phyloP scores from a whole-genome alignment of 306 rosid species.

The Inga leiocalycina region DNA sequence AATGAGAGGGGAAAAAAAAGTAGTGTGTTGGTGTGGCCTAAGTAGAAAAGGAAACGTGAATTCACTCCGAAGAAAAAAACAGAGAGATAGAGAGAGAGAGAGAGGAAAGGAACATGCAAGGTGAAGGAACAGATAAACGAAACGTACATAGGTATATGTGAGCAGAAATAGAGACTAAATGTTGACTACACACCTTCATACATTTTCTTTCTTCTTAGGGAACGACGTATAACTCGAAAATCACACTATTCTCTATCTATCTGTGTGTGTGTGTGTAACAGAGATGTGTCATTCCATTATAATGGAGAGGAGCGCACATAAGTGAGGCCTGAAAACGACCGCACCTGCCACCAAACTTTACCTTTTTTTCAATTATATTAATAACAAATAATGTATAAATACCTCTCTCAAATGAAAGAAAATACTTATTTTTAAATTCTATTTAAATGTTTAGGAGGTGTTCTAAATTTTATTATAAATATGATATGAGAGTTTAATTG shows the following conservation, averaged over 20 bases:
- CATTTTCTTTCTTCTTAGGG: not conserved
- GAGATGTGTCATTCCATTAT: not conserved
- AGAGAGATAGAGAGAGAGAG: no score
- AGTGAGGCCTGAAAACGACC: not conserved
- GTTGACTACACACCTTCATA: not conserved
- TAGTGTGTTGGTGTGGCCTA: conserved; percentile 12
- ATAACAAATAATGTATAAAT: no score
- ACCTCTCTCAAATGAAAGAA: no score
- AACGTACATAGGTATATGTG: not conserved
- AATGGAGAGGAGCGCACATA: not conserved
- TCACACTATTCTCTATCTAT: not conserved
- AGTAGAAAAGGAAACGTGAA: conserved; percentile 25
- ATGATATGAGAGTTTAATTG: not conserved
- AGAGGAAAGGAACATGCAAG: conserved; percentile 15
- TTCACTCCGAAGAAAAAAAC: no score
- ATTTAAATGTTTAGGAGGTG: not conserved
- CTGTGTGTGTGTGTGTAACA: not conserved
- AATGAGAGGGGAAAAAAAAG: not conserved
- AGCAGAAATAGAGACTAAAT: not conserved
- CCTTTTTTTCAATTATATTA: not conserved
- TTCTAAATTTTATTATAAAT: no score
- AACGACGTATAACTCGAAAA: not conserved
- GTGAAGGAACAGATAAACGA: conserved; percentile 9
- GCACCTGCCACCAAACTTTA: not conserved
- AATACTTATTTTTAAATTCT: no score